phyloP scores from a whole-genome alignment of 495 filamentous ascomycete species.

The Tuber aestivum region DNA sequence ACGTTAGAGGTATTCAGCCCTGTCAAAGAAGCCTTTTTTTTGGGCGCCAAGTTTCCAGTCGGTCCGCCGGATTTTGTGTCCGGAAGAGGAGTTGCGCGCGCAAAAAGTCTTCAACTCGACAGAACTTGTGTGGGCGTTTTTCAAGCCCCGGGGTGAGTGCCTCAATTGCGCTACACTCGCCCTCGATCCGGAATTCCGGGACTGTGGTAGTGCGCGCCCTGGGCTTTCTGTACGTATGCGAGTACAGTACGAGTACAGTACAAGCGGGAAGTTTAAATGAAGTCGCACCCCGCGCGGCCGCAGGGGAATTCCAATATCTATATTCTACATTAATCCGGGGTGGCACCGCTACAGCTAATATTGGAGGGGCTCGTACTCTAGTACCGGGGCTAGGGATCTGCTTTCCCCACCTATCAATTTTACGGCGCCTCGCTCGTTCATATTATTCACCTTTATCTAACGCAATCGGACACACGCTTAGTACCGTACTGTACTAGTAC shows the following conservation, averaged over 20 bases:
- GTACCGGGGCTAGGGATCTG: neutral
- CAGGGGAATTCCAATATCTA: neutral
- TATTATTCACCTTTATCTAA: neutral
- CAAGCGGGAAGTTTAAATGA: neutral
- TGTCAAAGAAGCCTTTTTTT: too few species aligned
- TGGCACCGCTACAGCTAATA: neutral
- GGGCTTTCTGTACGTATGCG: neutral
- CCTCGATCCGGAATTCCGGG: neutral
- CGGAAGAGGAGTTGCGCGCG: too few species aligned
- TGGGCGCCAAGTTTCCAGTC: too few species aligned
- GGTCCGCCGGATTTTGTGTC: too few species aligned
- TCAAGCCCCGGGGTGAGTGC: too few species aligned
- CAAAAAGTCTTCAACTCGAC: too few species aligned
- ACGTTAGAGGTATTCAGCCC: neutral
- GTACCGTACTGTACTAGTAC: too few species aligned
- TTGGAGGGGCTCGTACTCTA: neutral
- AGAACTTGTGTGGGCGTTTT: too few species aligned
- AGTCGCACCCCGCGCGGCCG: neutral
- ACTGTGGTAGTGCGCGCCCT: neutral
- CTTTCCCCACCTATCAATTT: neutral
- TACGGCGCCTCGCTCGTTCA: too few species aligned
- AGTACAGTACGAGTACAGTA: too few species aligned
- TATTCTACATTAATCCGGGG: neutral
- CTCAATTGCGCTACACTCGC: neutral
- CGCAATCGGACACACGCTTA: neutral